Base-by-base conservation (phyloP, 345 rosid genomes). In the Alliaria petiolata region DNA sequence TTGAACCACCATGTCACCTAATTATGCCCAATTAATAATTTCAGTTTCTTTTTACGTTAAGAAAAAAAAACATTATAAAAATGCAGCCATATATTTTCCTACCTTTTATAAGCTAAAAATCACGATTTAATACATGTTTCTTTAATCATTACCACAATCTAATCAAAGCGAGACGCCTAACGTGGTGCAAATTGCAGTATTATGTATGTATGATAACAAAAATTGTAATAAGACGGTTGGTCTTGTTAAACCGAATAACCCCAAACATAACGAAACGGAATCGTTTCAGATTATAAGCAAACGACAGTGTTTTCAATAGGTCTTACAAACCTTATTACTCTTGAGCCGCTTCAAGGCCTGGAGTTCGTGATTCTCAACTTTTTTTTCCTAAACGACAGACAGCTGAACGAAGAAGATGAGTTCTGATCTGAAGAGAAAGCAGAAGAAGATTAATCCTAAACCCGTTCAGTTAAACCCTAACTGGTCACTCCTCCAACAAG, bases 401-500 rank as follows among this genome's bases (percentile, higher is more conserved):
- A 12, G 16, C 42, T 19, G 55, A 59, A 49, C 43, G 55, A 33
- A 4, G 54, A 62, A 42, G 62, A 76, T 76, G 80, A 70, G 47
- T 44, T 67, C 68, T 43, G 78, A 16, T 51, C 38, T 15, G 69
- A 43, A 57, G 74, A 35, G 63, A 65, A 75, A 53, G 66, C 58
- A 4, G 75, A 74, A 70, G 80, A 83, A 81, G 84, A 79, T 59
- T 51, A 80, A 52, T 71, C 70, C 78, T 60, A 81, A 82, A 55
- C 55, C 74, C 42, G 52, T 75, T 61, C 78, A 71, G 43, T 73
- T 80, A 15, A 91, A 91, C 75, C 97, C 97, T 39, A 91, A 91
- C 76, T 91, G 97, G 97, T 85, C 83, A 75, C 86, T 80, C 57
- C 96, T 91, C 64, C 96, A 85, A 72, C 92, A 83, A 81, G 96